Conservation (phyloP, 2,329 filamentous ascomycete genomes). For the Ascocoryne sarcoides region DNA sequence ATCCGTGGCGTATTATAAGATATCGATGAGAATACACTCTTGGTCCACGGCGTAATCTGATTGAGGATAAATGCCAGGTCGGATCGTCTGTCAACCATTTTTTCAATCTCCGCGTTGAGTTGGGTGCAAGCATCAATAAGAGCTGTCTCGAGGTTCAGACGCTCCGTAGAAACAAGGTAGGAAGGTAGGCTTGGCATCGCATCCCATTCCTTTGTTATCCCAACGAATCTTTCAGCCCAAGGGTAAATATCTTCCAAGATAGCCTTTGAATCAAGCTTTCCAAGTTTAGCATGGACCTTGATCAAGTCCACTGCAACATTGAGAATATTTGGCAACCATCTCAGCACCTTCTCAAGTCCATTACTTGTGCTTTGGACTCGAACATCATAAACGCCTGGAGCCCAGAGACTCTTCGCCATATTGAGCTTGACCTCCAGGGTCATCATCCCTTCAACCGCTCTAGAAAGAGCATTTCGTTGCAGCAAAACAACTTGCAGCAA, state of each 20-base stretch:
- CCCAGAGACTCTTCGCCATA: slow-evolving; percentile 32
- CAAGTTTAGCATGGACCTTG: slow-evolving; percentile 58
- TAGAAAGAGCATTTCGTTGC: slow-evolving; percentile 41
- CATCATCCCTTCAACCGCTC: slow-evolving; percentile 7
- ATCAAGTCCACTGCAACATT: slow-evolving; percentile 53
- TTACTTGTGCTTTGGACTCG: slow-evolving; percentile 3
- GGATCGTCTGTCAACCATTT: slow-evolving; percentile 39
- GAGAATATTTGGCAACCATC: slow-evolving; percentile 65
- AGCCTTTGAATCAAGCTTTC: slow-evolving; percentile 37
- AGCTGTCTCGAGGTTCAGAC: slow-evolving; percentile 15
- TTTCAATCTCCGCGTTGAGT: slow-evolving; percentile 30
- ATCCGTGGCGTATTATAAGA: slow-evolving; percentile 4
- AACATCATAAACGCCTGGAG: slow-evolving; percentile 27
- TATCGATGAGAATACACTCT: slow-evolving; percentile 19
- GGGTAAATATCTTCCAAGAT: slow-evolving; percentile 38
- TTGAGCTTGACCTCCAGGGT: slow-evolving; percentile 18
- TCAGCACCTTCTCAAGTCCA: slow-evolving; percentile 27
- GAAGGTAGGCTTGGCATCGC: slow-evolving; percentile 41
- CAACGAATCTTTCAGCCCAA: slow-evolving; percentile 42
- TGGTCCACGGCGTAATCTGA: slow-evolving; percentile 59
- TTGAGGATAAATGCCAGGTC: slow-evolving; percentile 55
- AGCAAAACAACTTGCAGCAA: slow-evolving; percentile 57
- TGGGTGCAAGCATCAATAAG: slow-evolving; percentile 13
- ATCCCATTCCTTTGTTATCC: slow-evolving; percentile 34
- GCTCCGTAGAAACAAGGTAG: slow-evolving; percentile 37